phyloP scores from a whole-genome alignment of 225 moss, liverwort and hornwort species.

The Polytrichum commune region DNA sequence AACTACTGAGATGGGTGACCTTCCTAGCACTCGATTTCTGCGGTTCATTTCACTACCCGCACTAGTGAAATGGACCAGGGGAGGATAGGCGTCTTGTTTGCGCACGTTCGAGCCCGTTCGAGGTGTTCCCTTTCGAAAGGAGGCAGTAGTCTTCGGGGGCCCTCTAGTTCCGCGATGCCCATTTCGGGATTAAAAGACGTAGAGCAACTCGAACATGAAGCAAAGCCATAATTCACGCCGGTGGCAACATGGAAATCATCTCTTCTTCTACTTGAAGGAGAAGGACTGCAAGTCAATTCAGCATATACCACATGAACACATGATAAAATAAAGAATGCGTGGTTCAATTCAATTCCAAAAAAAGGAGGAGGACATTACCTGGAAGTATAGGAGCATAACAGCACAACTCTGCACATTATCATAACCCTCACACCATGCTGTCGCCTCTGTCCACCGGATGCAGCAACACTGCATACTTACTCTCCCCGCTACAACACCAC shows the following conservation, averaged over 20 bases:
- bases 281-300: not conserved
- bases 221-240: not conserved
- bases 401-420: slow-evolving; percentile 47
- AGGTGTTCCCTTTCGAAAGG: too few species aligned
- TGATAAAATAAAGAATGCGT: not conserved
- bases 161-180: too few species aligned
- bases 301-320: not conserved
- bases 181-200: not conserved
- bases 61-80: too few species aligned
- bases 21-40: not conserved
- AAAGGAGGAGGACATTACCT: slow-evolving; percentile 41
- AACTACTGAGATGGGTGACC: not conserved
- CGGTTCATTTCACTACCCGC: too few species aligned
- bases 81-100: too few species aligned
- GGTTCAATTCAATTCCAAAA: not conserved
- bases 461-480: slow-evolving; percentile 67
- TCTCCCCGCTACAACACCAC: slow-evolving; percentile 12
- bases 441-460: slow-evolving; percentile 32
- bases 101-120: too few species aligned
- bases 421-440: slow-evolving; percentile 54
- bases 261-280: not conserved
- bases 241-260: too few species aligned
- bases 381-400: slow-evolving; percentile 83
- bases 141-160: too few species aligned
- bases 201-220: not conserved